These are phyloP conservation scores for Apiotrichum sp. DNA, from an alignment of 1,284 basidiomycete genomes.

Conservation along the genomic window DNA sequence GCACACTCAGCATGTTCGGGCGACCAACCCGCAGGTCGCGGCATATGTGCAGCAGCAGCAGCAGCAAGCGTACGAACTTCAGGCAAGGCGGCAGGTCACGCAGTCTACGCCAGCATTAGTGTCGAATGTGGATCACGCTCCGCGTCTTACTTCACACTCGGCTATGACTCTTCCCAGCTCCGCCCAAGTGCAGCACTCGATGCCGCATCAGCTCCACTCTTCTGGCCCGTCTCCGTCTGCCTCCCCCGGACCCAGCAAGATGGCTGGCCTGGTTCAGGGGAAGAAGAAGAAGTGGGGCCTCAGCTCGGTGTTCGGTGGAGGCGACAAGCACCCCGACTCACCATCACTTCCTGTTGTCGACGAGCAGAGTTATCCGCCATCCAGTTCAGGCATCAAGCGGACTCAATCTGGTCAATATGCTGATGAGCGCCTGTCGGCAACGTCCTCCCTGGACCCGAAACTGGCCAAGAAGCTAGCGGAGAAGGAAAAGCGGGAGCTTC, in stretches of 20 bases:
- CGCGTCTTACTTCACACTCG: slow-evolving; percentile 2
- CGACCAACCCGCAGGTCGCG: slow-evolving; percentile 17
- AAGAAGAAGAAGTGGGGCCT: slow-evolving; percentile 50
- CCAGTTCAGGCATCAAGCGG: slow-evolving; percentile 57
- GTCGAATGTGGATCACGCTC: background rate
- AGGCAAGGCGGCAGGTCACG: slow-evolving; percentile 1
- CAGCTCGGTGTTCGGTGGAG: slow-evolving; percentile 62
- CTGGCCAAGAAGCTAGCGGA: slow-evolving; percentile 87
- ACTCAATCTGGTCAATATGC: slow-evolving; percentile 65
- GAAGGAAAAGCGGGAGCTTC: slow-evolving; percentile 72
- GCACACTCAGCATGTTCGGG: background rate
- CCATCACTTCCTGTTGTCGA: slow-evolving; percentile 57
- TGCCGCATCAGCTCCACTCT: background rate
- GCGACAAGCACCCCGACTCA: slow-evolving; percentile 55
- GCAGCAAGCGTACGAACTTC: slow-evolving; percentile 19
- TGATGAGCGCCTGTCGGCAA: slow-evolving; percentile 56
- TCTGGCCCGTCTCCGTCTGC: background rate
- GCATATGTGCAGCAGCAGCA: slow-evolving; percentile 28
- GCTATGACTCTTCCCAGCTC: background rate
- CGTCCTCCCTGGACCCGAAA: slow-evolving; percentile 58
- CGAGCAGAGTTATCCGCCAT: slow-evolving; percentile 42
- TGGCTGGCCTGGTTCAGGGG: slow-evolving; percentile 12
- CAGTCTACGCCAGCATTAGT: slow-evolving; percentile 11
- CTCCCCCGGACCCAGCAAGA: background rate
- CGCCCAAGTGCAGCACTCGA: background rate